Conservation (phyloP, 139 green algal species). For the Micractinium conductrix region DNA sequence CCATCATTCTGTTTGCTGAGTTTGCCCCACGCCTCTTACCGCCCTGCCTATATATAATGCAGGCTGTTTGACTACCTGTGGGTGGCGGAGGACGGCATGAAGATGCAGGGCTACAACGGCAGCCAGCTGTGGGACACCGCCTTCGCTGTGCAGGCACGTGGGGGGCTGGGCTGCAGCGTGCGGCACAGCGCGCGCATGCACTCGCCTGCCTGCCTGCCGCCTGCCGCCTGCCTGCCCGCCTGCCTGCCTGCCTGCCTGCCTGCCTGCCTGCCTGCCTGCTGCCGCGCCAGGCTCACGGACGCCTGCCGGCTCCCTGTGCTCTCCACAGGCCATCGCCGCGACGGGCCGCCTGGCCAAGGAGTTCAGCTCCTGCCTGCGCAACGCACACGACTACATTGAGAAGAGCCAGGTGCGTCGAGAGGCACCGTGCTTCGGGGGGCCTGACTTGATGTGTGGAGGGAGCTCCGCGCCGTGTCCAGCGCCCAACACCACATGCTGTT, state of each 20-base stretch:
- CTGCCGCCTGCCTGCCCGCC: too few species aligned
- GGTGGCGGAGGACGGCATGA: slow-evolving; percentile 98
- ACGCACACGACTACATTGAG: slow-evolving; percentile 87
- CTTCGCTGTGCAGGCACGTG: slow-evolving; percentile 86
- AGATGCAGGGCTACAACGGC: slow-evolving; percentile 99
- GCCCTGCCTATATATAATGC: too few species aligned
- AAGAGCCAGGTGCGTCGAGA: slow-evolving; percentile 63
- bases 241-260: not conserved
- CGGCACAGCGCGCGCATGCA: too few species aligned
- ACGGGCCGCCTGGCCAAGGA: slow-evolving; percentile 51
- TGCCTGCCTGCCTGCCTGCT: not conserved
- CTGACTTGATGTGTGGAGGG: not conserved
- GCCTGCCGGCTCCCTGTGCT: too few species aligned
- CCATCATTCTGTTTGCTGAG: too few species aligned
- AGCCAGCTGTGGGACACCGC: slow-evolving; percentile 97
- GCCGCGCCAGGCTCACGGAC: too few species aligned
- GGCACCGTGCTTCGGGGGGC: not conserved
- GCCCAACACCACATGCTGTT: not conserved
- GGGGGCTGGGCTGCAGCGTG: too few species aligned
- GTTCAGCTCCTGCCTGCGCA: slow-evolving; percentile 58
- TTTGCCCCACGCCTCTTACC: too few species aligned
- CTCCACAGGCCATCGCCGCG: slow-evolving; percentile 59
- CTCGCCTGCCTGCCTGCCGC: too few species aligned
- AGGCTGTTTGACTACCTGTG: slow-evolving; percentile 92
- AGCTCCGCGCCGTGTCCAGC: not conserved